Conservation (phyloP, 73 alveolate species). For the Tetrahymena thermophila region DNA sequence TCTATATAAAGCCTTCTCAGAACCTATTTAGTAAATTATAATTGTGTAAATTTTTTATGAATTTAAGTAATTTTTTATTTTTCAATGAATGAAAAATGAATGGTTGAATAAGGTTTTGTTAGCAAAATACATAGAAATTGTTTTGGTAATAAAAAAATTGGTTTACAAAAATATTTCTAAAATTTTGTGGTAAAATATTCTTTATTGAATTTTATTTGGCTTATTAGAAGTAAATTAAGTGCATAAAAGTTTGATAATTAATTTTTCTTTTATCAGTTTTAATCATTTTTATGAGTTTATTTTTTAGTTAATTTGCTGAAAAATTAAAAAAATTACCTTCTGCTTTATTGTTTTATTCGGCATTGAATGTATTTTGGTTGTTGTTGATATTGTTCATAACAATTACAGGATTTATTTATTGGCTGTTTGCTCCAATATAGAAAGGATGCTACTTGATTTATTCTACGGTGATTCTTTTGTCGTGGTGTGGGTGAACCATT, state of each 20-base stretch:
- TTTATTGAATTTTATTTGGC: no score
- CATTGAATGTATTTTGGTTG: background rate
- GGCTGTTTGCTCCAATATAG: background rate
- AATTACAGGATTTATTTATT: background rate
- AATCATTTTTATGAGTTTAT: no score
- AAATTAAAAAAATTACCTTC: background rate
- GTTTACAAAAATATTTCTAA: no score
- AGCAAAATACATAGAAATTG: no score
- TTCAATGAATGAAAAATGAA: no score
- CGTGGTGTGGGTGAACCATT: background rate
- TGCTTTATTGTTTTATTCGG: background rate
- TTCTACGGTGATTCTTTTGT: background rate
- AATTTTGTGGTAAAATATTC: no score
- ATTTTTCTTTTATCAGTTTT: no score
- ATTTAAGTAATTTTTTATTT: no score
- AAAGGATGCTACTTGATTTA: background rate
- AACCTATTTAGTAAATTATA: background rate
- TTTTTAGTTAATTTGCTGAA: background rate
- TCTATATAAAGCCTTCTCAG: background rate
- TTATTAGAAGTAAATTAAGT: no score
- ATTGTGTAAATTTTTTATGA: background rate
- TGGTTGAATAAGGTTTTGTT: no score
- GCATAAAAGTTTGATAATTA: no score
- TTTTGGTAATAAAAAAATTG: no score
- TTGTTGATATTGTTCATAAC: background rate